These are phyloP conservation scores for Crithidia bombi DNA, from an alignment of 208 protist species.

Conservation along the genomic window DNA sequence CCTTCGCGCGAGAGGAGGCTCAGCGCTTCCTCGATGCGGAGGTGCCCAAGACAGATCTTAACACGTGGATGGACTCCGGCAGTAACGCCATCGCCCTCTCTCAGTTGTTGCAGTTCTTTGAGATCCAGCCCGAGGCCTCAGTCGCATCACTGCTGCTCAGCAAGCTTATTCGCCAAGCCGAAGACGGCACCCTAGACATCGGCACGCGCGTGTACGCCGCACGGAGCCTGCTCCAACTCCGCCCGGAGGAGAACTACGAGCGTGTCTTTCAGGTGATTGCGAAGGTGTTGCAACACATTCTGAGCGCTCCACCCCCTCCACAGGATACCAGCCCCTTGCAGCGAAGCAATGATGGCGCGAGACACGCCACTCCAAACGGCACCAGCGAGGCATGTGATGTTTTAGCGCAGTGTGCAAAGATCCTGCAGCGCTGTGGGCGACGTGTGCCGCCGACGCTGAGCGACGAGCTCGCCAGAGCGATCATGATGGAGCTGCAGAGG, in stretches of 20 bases:
- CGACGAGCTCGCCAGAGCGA: conserved; percentile 54
- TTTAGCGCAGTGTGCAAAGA: conserved; percentile 65
- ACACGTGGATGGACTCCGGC: conserved; percentile 75
- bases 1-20: conserved; percentile 67
- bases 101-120: conserved; percentile 80
- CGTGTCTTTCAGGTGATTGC: conserved; percentile 63
- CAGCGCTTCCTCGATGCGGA: conserved; percentile 83
- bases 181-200: conserved; percentile 39
- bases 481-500: conserved; percentile 46
- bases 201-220: conserved; percentile 43
- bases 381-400: conserved; percentile 17
- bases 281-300: conserved; percentile 42
- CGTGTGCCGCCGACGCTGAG: conserved; percentile 62
- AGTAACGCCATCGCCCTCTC: conserved; percentile 72
- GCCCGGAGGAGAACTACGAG: conserved; percentile 82
- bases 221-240: conserved; percentile 34
- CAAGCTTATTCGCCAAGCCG: conserved; percentile 60
- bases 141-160: conserved; percentile 65
- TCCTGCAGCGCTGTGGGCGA: conserved; percentile 71
- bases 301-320: background rate
- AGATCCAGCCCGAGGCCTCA: conserved; percentile 70
- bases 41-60: conserved; percentile 64
- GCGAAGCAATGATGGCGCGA: background rate
- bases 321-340: background rate
- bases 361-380: background rate